Evolutionary conservation across 1,139 yeast species (phyloP).

Genomic region (Pichia sp.): DNA sequence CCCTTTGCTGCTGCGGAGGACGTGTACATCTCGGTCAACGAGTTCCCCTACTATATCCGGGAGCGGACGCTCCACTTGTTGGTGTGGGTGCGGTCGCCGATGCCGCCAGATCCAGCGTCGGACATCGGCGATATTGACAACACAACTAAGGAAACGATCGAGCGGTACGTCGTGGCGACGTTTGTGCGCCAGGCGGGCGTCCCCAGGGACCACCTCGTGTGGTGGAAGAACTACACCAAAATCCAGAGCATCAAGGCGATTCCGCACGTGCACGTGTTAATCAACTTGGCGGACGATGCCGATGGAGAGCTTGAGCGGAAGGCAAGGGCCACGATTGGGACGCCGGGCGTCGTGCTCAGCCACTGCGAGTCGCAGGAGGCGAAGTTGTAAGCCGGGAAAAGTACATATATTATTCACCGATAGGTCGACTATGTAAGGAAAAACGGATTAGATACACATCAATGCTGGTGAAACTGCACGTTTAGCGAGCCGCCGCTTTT

Average conservation of each 20-base stretch:
- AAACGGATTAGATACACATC: background rate
- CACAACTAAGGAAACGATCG: conserved; percentile 37
- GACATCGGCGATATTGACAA: conserved; percentile 43
- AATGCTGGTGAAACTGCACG: background rate
- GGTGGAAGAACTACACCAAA: conserved; percentile 63
- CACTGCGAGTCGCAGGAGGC: conserved; percentile 7
- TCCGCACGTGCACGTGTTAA: conserved; percentile 56
- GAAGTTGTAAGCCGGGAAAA: background rate
- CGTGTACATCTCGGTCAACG: conserved; percentile 32
- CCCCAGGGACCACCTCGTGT: conserved; percentile 38
- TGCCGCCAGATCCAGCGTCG: conserved; percentile 37
- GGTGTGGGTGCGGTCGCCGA: conserved; percentile 39
- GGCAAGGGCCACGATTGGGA: conserved; percentile 6
- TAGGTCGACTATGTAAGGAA: background rate
- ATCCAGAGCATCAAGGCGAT: conserved; percentile 55
- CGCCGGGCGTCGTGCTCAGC: conserved; percentile 16
- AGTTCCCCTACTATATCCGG: conserved; percentile 40
- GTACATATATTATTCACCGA: background rate
- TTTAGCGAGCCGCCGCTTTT: background rate
- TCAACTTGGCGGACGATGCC: conserved; percentile 33
- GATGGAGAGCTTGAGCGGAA: conserved; percentile 4
- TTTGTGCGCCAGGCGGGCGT: conserved; percentile 42
- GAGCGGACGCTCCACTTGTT: conserved; percentile 36
- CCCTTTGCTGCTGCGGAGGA: conserved; percentile 29
- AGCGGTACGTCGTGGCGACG: conserved; percentile 40